Base-by-base conservation (phyloP, 345 rosid species). In the Melaleuca alternifolia region DNA sequence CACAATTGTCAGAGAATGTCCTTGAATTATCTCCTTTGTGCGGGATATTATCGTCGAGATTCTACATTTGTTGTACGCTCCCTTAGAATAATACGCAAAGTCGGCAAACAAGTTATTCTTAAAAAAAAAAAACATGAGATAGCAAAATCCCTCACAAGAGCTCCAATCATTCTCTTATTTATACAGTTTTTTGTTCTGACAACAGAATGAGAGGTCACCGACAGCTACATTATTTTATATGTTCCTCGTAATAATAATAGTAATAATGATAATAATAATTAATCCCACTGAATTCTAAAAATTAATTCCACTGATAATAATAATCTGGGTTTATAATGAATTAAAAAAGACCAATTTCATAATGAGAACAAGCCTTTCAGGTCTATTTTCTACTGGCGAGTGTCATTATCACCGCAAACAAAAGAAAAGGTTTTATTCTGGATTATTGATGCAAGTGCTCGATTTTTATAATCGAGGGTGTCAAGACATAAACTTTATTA, bases 381-480 rank as follows among this genome's bases (percentile, higher is more conserved):
- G 88, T 65, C 86, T 61, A 50, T 84, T 15, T 53, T 65, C 76
- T 30, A 87, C 81, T 89, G 90, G 93, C 89, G 91, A 92, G 89
- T 89, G 93, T 90, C 93, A 59, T 46, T 84, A 50, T 93, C 91
- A 83, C 54, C 44, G 81, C 21, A 84, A 41, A 41, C 65, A n/a
- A 54, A 10, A 75, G 15, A 61, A 46, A 50, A 6, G 85, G 30
- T 30, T 82, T 59, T 50, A 52, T 71, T 52, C 75, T n/a, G 50
- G 62, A 33, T 83, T 56, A 33, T 76, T 82, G 83, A 41, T 53
- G 12, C 79, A 23, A 61, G 54, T 61, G 85, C 33, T 18, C 65
- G n/a, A 50, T 37, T 87, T 85, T 81, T 84, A 83, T 81, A 83
- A 57, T 62, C 20, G 2, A 37, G 52, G 84, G 82, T 26, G 11